phyloP scores from a whole-genome alignment of 257 asterid genomes.

The Fraxinus anomala region DNA sequence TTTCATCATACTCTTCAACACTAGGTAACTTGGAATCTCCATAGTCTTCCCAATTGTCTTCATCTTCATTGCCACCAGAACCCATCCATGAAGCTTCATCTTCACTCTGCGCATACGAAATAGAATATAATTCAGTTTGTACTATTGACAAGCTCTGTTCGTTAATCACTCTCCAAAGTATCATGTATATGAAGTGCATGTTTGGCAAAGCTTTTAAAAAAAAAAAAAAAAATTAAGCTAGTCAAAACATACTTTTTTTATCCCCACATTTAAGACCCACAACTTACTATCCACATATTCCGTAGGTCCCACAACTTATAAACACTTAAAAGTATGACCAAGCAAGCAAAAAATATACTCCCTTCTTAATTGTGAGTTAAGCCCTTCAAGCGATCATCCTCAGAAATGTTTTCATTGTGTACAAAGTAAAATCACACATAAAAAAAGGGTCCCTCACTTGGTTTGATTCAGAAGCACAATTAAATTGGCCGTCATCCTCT shows the following conservation, averaged over 20 bases:
- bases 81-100: constrained; percentile 53
- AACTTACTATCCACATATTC: no score
- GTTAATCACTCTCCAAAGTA: no score
- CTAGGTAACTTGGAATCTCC: constrained; percentile 46
- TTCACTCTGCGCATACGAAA: constrained; percentile 47
- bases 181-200: no score
- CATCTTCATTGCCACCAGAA: constrained; percentile 53
- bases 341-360: background rate
- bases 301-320: no score
- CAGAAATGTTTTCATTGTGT: background rate
- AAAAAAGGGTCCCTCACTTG: constrained; percentile 44
- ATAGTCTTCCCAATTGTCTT: constrained; percentile 38
- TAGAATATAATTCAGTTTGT: background rate
- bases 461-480: constrained; percentile 43
- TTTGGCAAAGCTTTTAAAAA: no score
- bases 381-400: background rate
- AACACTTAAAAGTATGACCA: no score
- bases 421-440: background rate
- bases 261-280: no score
- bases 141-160: background rate
- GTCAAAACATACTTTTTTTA: no score
- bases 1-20: no score
- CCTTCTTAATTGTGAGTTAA: background rate
- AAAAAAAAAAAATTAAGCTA: no score
- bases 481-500: constrained; percentile 41